A percentile compares a stretch with the other conserved stretches of the same genome.
Evolutionary conservation across 2,329 filamentous ascomycete genomes (phyloP).

Genomic region (Colletotrichum musae): DNA sequence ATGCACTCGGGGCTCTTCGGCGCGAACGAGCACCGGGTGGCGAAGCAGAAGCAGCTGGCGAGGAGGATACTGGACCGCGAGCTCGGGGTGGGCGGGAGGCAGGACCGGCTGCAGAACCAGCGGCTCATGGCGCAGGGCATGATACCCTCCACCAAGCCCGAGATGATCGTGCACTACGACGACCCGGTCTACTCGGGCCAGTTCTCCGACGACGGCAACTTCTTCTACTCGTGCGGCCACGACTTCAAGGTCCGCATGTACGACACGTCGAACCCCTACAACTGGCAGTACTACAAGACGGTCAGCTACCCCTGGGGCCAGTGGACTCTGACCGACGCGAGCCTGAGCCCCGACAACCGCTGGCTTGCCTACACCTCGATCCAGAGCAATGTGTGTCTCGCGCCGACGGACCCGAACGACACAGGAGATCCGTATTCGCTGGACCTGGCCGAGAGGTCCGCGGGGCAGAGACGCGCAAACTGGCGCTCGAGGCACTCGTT

Average conservation of each 20-base stretch:
- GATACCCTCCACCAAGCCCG: constrained; percentile 82
- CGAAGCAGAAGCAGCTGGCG: constrained; percentile 71
- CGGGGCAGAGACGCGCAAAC: constrained; percentile 22
- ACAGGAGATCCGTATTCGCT: constrained; percentile 83
- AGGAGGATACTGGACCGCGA: constrained; percentile 85
- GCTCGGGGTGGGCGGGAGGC: constrained; percentile 77
- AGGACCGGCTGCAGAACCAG: constrained; percentile 72
- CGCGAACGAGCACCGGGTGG: constrained; percentile 69
- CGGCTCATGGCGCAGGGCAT: constrained; percentile 72
- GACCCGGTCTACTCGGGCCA: constrained; percentile 93
- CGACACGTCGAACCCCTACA: constrained; percentile 94
- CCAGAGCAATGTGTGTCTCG: constrained; percentile 84
- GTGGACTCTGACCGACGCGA: constrained; percentile 97
- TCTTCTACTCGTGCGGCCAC: constrained; percentile 93
- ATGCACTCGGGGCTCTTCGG: constrained; percentile 91
- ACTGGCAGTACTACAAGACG: constrained; percentile 97
- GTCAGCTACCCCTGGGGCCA: constrained; percentile 87
- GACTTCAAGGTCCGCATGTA: constrained; percentile 98
- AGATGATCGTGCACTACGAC: constrained; percentile 90
- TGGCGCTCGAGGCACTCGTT: constrained; percentile 58
- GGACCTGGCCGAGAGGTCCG: constrained; percentile 73
- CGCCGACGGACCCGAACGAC: constrained; percentile 88
- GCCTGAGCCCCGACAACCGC: constrained; percentile 90
- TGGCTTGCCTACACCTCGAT: constrained; percentile 95
- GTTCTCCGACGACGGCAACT: constrained; percentile 97